phyloP scores from a whole-genome alignment of 2,329 filamentous ascomycete genomes.

The Beauveria scarabaeidicola region DNA sequence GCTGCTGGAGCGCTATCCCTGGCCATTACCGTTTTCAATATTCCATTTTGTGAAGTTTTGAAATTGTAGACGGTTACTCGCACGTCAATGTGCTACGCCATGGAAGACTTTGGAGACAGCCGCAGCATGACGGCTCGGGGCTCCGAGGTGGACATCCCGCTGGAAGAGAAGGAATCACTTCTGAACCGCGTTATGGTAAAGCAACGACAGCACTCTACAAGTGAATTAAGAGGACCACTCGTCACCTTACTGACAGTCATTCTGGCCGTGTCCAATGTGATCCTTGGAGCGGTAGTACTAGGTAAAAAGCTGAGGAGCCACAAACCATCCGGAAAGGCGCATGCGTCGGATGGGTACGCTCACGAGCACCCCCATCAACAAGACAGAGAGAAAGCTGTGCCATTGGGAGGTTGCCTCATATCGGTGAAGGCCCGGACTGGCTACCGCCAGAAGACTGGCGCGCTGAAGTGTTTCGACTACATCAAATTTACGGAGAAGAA shows the following conservation, averaged over 20 bases:
- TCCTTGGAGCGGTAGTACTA: not conserved
- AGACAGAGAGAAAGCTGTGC: not conserved
- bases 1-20: not conserved
- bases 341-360: not conserved
- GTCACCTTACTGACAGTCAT: not conserved
- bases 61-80: not conserved
- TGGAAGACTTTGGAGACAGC: not conserved
- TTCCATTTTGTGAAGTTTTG: no score
- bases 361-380: not conserved
- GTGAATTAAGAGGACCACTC: not conserved
- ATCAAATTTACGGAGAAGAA: constrained; percentile 6
- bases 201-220: not conserved
- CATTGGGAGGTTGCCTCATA: not conserved
- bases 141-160: not conserved
- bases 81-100: not conserved
- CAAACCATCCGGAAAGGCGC: not conserved
- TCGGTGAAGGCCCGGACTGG: constrained; percentile 1
- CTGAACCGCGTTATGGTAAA: not conserved
- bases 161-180: not conserved
- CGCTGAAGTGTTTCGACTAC: constrained; percentile 7
- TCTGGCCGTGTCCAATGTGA: not conserved
- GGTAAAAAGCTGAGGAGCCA: not conserved
- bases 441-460: constrained; percentile 12
- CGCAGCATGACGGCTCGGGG: not conserved
- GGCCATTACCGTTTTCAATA: not conserved